phyloP scores from a whole-genome alignment of 768 basidiomycete genomes.

The Baorangia bicolor region DNA sequence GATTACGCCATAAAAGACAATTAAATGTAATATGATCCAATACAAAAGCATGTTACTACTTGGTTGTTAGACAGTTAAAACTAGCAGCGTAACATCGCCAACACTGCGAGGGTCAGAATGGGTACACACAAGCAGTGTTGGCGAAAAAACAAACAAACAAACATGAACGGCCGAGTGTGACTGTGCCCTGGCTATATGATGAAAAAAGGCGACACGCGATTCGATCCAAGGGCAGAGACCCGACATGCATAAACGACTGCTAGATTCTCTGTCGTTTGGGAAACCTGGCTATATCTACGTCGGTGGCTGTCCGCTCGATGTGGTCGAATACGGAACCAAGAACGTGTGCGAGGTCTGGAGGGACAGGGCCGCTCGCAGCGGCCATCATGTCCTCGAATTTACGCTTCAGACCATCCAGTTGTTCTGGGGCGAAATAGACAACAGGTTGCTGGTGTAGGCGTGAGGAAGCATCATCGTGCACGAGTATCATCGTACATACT shows the following conservation, averaged over 20 bases:
- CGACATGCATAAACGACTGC: not conserved
- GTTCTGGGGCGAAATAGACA: conserved; percentile 33
- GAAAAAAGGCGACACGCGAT: not conserved
- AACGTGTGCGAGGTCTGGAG: conserved; percentile 32
- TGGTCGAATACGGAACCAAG: conserved; percentile 35
- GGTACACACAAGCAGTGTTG: conserved; percentile 1
- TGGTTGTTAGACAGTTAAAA: not conserved
- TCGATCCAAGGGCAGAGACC: not conserved
- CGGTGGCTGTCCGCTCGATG: conserved; percentile 31
- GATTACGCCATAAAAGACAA: conserved; percentile 11
- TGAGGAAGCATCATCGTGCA: not conserved
- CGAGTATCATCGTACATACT: conserved; percentile 7
- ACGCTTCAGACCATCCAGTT: conserved; percentile 30
- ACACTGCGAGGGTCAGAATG: not conserved
- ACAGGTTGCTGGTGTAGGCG: conserved; percentile 16
- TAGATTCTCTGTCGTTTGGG: conserved; percentile 30
- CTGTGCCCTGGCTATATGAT: not conserved
- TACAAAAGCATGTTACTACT: conserved; percentile 12
- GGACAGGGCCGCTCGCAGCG: conserved; percentile 30
- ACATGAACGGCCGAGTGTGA: not conserved
- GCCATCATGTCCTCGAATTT: conserved; percentile 34
- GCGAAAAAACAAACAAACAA: not conserved
- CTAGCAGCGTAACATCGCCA: conserved; percentile 1
- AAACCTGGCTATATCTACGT: conserved; percentile 24
- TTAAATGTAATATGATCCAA: conserved; percentile 12